Evolutionary conservation across 1,284 basidiomycete species (phyloP).

Genomic region (Xerocomus minutiporus): DNA sequence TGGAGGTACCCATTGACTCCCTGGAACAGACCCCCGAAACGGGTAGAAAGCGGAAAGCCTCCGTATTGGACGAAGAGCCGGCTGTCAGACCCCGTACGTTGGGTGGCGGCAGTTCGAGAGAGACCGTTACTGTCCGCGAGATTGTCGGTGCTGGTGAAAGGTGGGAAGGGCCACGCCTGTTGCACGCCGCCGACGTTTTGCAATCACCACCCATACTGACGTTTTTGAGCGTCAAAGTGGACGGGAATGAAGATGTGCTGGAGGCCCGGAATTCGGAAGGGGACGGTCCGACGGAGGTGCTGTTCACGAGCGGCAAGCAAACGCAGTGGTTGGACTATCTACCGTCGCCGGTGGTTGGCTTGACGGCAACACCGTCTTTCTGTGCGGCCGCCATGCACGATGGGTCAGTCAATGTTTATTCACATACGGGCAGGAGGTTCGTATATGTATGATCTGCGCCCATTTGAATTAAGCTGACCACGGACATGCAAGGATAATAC

Average conservation of each 20-base stretch:
- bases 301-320: conserved; percentile 58
- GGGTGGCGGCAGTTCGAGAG: conserved; percentile 63
- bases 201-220: conserved; percentile 55
- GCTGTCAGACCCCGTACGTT: conserved; percentile 56
- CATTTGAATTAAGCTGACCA: conserved; percentile 5
- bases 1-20: conserved; percentile 36
- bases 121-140: conserved; percentile 46
- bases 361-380: conserved; percentile 64
- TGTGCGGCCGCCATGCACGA: conserved; percentile 77
- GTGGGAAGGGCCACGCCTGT: conserved; percentile 22
- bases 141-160: conserved; percentile 34
- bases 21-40: conserved; percentile 25
- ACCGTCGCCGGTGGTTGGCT: conserved; percentile 60
- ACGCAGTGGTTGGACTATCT: conserved; percentile 88
- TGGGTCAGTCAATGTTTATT: conserved; percentile 75
- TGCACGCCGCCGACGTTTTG: conserved; percentile 31
- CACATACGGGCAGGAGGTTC: conserved; percentile 72
- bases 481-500: conserved; percentile 55
- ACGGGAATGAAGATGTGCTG: conserved; percentile 63
- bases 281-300: conserved; percentile 64
- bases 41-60: conserved; percentile 45
- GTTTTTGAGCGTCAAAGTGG: conserved; percentile 53
- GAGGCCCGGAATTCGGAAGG: conserved; percentile 78
- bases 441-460: conserved; percentile 10
- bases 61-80: conserved; percentile 43